Evolutionary conservation across 345 rosid species (phyloP), one percentile per base, ranked within the genome.

Genomic region (Punica granatum): DNA sequence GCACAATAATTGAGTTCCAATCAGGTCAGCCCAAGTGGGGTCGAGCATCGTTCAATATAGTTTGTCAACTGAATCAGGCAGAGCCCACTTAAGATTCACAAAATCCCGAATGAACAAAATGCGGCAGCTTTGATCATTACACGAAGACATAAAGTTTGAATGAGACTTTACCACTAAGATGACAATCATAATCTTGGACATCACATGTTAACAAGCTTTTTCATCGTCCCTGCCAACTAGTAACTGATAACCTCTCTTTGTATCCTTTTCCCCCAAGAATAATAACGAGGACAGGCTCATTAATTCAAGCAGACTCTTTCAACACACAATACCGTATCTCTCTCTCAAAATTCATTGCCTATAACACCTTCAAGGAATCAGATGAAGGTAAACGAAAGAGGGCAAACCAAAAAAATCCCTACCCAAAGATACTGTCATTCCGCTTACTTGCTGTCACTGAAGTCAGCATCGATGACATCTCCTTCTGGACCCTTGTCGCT

Each of bases 381-480:
- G 49, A 10, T 44, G 49, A 16, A 44, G 49, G 49, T 16, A 14
- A 44, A 37, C 19, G 19, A 44, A 44, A 44, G 15, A 44, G 49
- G 49, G 49, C 16, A 59, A 15, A 30, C 62, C 16, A 30, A 60
- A 65, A 69, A 44, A 61, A 33, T 60, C 41, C 72, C 58, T 61
- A 69, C 14, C 63, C 19, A 32, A 25, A 60, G 34, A 14, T 59
- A 59, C 60, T 8, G 4, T 32, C 11, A 1, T 18, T n/a, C 13
- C 26, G 37, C 21, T 66, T 58, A 85, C 72, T 93, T 85, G 92
- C 92, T 87, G 82, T 90, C 94, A 0, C 87, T 86, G 84, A 93
- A 93, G 68, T 90, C 98, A 0, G 96, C 94, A 42, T 93, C 97
- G 18, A 93, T 90, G 44, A 89, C 97, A 70, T 93, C 96, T 21